Base-by-base conservation (phyloP, 176 grass and related monocot genomes). In the Oryza rufipogon region DNA sequence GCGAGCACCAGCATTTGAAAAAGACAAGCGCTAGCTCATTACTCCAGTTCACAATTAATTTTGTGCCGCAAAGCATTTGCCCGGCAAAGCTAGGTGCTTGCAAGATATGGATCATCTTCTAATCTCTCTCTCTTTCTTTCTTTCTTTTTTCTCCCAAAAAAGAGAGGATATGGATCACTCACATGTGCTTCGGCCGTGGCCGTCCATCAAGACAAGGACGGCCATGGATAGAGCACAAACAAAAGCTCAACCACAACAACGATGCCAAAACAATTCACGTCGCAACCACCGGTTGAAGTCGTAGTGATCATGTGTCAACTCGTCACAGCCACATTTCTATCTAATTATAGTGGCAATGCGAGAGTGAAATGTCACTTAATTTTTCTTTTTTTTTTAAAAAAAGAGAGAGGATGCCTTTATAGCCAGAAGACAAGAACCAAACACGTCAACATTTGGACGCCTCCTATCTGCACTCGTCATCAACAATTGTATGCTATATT, bases 121-220 rank as follows among this genome's bases (percentile, higher is more conserved):
- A 17, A 17, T 56, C 52, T 17, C 2, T 56, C 52, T 56, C 17
- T 56, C 1, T 56, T 2, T 41, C 39, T 41, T 41, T 41, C 13
- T 49, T 15, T 49, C 8, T 49, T 49, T 49, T 49, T 1, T 15
- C 13, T 15, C 47, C 15, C 47, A 49, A 14, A 49, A 49, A 15
- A 49, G 13, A 49, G 47, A 12, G 47, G 47, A 49, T 49, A 49
- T 49, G 45, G 30, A 44, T 75, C 81, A 51, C 17, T 8, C 26
- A 23, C 41, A 30, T 11, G 10, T 73, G 45, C 45, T 56, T 56
- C 16, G 33, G 8, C 48, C 73, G 16, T 56, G 73, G 63, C 70
- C 85, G 47, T 87, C 85, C 70, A 61, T 75, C 70, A 15, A 30
- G 84, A 74, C 30, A 80, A 46, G 39, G 84, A 86, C 70, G 77